Conservation (phyloP, 345 rosid genomes). For the Anacardium occidentale region DNA sequence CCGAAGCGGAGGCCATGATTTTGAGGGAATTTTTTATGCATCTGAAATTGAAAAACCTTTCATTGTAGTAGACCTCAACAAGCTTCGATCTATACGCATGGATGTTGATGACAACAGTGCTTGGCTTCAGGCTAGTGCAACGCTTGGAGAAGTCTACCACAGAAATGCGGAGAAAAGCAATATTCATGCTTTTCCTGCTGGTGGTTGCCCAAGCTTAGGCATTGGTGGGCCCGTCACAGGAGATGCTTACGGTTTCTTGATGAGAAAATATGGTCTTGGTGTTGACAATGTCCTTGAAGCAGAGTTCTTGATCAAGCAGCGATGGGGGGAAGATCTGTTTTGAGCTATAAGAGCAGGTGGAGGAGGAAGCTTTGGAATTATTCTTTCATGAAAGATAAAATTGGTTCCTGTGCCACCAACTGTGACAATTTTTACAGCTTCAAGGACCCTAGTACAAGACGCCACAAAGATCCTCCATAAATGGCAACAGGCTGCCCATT, state of each 20-base stretch:
- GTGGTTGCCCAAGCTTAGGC: background rate
- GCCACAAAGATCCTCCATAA: background rate
- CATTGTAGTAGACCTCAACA: background rate
- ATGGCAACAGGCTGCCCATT: slow-evolving; percentile 5
- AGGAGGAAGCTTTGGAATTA: slow-evolving; percentile 6
- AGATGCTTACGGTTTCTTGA: slow-evolving; percentile 4
- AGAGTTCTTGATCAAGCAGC: slow-evolving; percentile 3
- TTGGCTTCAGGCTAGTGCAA: slow-evolving; percentile 6
- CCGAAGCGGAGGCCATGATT: slow-evolving; percentile 9
- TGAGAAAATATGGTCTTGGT: slow-evolving; percentile 13
- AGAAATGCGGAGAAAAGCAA: background rate
- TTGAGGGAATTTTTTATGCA: background rate
- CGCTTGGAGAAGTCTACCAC: slow-evolving; percentile 6
- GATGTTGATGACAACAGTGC: background rate
- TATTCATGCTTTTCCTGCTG: slow-evolving; percentile 10
- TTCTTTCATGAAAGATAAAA: slow-evolving; percentile 1
- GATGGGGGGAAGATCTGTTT: slow-evolving; percentile 11
- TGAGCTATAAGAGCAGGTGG: background rate
- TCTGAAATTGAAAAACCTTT: background rate
- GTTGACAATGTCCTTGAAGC: slow-evolving; percentile 1
- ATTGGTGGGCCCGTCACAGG: slow-evolving; percentile 4
- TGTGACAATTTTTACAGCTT: background rate
- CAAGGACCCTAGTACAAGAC: slow-evolving; percentile 4
- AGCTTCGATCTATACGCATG: background rate
- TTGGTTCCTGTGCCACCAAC: slow-evolving; percentile 10